Base-by-base conservation (phyloP, 2,329 filamentous ascomycete genomes). In the Sphaerulina musiva region DNA sequence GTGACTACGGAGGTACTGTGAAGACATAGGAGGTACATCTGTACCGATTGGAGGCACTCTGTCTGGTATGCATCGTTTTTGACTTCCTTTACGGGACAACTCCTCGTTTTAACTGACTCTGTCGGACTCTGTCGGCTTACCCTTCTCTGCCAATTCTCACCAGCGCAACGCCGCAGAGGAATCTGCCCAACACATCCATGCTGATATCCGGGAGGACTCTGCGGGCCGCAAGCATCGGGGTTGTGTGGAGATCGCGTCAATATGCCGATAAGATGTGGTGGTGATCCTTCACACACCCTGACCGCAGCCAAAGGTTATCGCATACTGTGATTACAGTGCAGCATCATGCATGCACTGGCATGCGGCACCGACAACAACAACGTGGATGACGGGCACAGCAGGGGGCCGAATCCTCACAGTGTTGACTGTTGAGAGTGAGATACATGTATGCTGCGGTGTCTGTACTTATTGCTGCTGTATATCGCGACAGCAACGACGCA, bases 331-430 rank as follows among this genome's bases (percentile, higher is more conserved):
- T 4, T 26, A 20, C 17, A 49, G n/a, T 39, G 38, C 41, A 31
- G 34, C 34, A 38, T n/a, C 34, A 29, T 29, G 26, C 26, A 29
- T 29, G 26, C 26, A 47, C 20, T 20, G 20, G 14, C 14, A 17
- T 45, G 52, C 47, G 50, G 52, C 52, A 54, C 52, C 48, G 54
- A 39, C 50, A 44, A 45, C 45, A 32, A 20, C 32, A 36, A 53
- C 46, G 38, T 45, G 49, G 49, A 49, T 41, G 39, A 39, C 38
- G 14, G 23, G 26, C 26, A 29, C 26, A 29, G 26, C 26, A 29
- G 26, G 26, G 26, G 26, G 26, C 26, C 26, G 26, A 26, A 26
- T 4, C 26, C 26, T 26, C 26, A 26, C 26, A 26, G 26, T 29
- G 26, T 29, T 29, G 26, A 29, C 3, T 20, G 20, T 20, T 20